Percentiles rank a stretch among this genome's conserved stretches.
Evolutionary conservation across 2,329 filamentous ascomycete species (phyloP).

Genomic region (Xylaria arbuscula): DNA sequence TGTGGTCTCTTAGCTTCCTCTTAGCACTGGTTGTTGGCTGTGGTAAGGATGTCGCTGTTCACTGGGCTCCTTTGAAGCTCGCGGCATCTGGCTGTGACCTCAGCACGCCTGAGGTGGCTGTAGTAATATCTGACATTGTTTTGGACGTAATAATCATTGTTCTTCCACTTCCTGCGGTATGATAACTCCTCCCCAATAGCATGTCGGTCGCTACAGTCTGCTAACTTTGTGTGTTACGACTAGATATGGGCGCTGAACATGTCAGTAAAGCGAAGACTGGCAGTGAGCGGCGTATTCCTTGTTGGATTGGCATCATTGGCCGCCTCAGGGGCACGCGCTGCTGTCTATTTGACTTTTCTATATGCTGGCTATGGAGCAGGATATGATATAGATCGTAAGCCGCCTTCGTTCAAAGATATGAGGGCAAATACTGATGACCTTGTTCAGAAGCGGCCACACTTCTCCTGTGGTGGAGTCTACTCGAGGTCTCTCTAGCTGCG

Average conservation of each 20-base stretch:
- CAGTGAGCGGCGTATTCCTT: slow-evolving; percentile 8
- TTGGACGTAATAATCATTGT: slow-evolving; percentile 5
- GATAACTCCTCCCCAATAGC: too few species aligned
- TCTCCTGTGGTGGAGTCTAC: slow-evolving; percentile 8
- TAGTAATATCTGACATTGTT: slow-evolving; percentile 10
- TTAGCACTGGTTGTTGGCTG: too few species aligned
- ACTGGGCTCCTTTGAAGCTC: too few species aligned
- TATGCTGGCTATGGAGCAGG: slow-evolving; percentile 14
- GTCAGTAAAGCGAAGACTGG: not conserved
- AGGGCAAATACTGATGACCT: not conserved
- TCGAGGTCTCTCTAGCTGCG: slow-evolving; percentile 9
- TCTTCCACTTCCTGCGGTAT: slow-evolving; percentile 1
- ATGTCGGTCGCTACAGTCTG: not conserved
- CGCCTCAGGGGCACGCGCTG: slow-evolving; percentile 7
- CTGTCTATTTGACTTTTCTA: slow-evolving; percentile 1
- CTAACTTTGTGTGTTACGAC: too few species aligned
- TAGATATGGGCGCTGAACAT: slow-evolving; percentile 8
- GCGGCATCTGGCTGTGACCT: too few species aligned
- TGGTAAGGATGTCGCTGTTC: too few species aligned
- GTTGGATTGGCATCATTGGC: not conserved
- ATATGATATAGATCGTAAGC: slow-evolving; percentile 10
- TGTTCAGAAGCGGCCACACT: not conserved
- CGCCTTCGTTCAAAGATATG: not conserved
- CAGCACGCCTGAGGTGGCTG: not conserved
- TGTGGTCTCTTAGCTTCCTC: too few species aligned